Base-by-base conservation (phyloP, 2,329 filamentous ascomycete species). In the Lecanicillium sp. region DNA sequence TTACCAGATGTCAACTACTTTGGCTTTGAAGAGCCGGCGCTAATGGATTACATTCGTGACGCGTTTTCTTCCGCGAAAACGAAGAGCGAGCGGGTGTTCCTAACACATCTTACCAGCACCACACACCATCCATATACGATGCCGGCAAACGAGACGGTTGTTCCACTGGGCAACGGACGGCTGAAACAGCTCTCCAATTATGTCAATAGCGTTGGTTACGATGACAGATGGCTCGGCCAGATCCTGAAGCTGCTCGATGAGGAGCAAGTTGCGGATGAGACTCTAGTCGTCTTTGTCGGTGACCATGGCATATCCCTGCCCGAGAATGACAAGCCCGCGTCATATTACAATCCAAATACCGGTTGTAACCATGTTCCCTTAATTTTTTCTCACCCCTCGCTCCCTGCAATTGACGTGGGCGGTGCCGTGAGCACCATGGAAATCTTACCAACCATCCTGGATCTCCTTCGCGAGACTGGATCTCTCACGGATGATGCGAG, bases 21-120 rank as follows among this genome's bases (percentile, higher is more conserved):
- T 8, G 55, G 53, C 3, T 53, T 59, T 38, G 45, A 53, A 31
- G 58, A 60, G 33, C 45, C 48, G 1, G 50, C 48, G 0, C 43
- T 60, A 1, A 50, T 57, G 20, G 53, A 58, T 17, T 60, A 60
- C 8, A 49, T 60, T 14, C 50, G 47, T 4, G 56, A 60, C 35
- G 46, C 51, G 9, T 59, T 60, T 4, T 39, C 44, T 2, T 44
- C 48, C 2, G 57, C 57, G 7, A 48, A 43, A 18, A 45, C 51
- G 25, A 50, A 48, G 2, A 48, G 57, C 11, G 49, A 58, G 29
- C 51, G 58, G 6, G 48, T 60, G 0, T 62, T 60, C 27, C 37
- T 60, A 5, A 55, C 56, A 3, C 58, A 62, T 40, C 39, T 62
- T 4, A 62, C 58, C 3, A 60, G 58, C 45, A 60, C 58, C 3